Percentiles rank a stretch among this genome's conserved stretches.
Evolutionary conservation across 495 filamentous ascomycete species (phyloP).

Genomic region (Cetradonia linearis): DNA sequence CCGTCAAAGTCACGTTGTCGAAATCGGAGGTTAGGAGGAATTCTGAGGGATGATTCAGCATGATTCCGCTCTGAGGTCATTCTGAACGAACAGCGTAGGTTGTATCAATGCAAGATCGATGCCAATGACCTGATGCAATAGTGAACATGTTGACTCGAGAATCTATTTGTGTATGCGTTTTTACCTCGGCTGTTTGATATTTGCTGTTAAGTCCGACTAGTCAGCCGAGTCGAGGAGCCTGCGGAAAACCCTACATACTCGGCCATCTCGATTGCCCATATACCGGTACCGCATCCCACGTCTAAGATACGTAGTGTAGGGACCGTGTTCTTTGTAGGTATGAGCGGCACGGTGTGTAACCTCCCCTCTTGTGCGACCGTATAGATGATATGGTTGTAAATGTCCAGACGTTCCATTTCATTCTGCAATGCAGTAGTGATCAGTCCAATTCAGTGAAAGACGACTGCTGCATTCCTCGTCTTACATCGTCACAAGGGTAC

Average conservation of each 20-base stretch:
- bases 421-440: slow-evolving; percentile 28
- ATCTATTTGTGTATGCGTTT: neutral
- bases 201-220: slow-evolving; percentile 31
- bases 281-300: slow-evolving; percentile 79
- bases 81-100: slow-evolving; percentile 47
- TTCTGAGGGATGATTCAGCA: slow-evolving; percentile 36
- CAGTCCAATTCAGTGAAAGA: neutral
- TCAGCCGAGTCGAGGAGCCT: slow-evolving; percentile 18
- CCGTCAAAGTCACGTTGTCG: slow-evolving; percentile 66
- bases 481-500: slow-evolving; percentile 41
- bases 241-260: slow-evolving; percentile 41
- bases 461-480: neutral
- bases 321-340: slow-evolving; percentile 32
- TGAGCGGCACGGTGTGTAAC: slow-evolving; percentile 47
- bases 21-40: slow-evolving; percentile 61
- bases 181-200: slow-evolving; percentile 45
- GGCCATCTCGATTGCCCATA: slow-evolving; percentile 84
- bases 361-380: slow-evolving; percentile 50
- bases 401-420: slow-evolving; percentile 68
- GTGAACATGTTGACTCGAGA: slow-evolving; percentile 7
- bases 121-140: slow-evolving; percentile 46
- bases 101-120: slow-evolving; percentile 76
- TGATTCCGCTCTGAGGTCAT: neutral
- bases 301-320: slow-evolving; percentile 53
- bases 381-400: slow-evolving; percentile 65